A percentile compares a stretch with the other conserved stretches of the same genome.
phyloP scores from a whole-genome alignment of 2,329 filamentous ascomycete genomes.

The Botrytis aclada region DNA sequence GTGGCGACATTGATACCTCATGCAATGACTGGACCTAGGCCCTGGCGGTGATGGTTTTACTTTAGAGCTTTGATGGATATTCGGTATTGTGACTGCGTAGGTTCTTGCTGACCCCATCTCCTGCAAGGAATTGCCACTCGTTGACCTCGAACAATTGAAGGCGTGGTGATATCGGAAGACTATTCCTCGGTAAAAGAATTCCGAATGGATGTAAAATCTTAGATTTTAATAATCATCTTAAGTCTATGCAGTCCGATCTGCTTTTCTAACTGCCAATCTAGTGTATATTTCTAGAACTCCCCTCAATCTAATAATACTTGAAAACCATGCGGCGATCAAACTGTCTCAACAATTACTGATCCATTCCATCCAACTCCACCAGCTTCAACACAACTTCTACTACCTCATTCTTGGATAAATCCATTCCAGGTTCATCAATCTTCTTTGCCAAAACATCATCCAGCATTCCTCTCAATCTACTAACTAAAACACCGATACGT shows the following conservation, averaged over 20 bases:
- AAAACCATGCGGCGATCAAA: neutral
- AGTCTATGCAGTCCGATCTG: neutral
- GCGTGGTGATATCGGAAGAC: neutral
- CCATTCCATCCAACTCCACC: slow-evolving; percentile 86
- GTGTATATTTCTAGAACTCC: neutral
- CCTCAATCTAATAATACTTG: neutral
- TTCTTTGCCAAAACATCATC: slow-evolving; percentile 79
- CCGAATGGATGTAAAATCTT: neutral
- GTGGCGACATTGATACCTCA: neutral
- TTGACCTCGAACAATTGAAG: neutral
- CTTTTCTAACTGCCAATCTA: neutral
- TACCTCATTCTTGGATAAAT: slow-evolving; percentile 60
- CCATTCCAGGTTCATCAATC: slow-evolving; percentile 69
- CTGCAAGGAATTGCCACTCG: neutral
- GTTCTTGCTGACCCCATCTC: neutral
- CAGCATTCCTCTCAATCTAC: slow-evolving; percentile 77
- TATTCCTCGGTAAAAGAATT: neutral
- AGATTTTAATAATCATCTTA: neutral
- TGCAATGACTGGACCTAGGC: neutral
- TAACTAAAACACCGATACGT: slow-evolving; percentile 85
- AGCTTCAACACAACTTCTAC: slow-evolving; percentile 75
- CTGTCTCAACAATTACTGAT: slow-evolving; percentile 41
- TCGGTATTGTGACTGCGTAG: neutral
- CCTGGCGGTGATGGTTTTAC: neutral
- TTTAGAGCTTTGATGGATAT: neutral